A percentile compares a stretch with the other conserved stretches of the same genome.
These are phyloP conservation scores for Amphicarpaea edgeworthii DNA, from an alignment of 306 rosid genomes.

Conservation along the genomic window DNA sequence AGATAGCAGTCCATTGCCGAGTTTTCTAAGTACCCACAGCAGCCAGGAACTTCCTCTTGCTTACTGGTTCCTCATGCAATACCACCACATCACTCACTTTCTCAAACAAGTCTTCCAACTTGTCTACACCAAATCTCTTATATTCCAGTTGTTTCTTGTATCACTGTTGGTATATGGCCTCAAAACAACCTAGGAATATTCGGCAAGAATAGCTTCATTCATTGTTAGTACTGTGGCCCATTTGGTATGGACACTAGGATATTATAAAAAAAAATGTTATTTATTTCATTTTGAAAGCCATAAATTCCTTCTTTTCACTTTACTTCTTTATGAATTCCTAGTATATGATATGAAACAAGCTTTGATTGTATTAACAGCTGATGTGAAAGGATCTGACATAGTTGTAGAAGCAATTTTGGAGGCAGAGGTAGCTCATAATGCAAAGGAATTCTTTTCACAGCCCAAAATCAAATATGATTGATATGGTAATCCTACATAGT, in stretches of 20 bases:
- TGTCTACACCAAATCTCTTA: slow-evolving; percentile 65
- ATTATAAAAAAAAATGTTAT: not conserved
- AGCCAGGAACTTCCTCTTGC: slow-evolving; percentile 77
- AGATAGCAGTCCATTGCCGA: slow-evolving; percentile 28
- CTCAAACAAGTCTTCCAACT: slow-evolving; percentile 79
- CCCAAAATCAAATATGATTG: slow-evolving; percentile 63
- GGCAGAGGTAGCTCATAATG: slow-evolving; percentile 86
- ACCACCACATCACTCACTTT: slow-evolving; percentile 78
- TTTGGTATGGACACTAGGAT: slow-evolving; percentile 6
- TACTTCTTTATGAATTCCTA: slow-evolving; percentile 26
- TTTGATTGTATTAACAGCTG: slow-evolving; percentile 60
- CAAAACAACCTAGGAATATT: slow-evolving; percentile 76
- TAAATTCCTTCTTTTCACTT: slow-evolving; percentile 16
- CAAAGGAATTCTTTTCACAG: slow-evolving; percentile 83
- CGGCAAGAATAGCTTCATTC: slow-evolving; percentile 79
- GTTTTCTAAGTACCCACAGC: slow-evolving; percentile 64
- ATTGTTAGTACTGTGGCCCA: slow-evolving; percentile 6
- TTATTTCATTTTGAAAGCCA: slow-evolving; percentile 6
- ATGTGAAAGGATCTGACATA: slow-evolving; percentile 72
- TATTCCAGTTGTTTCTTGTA: slow-evolving; percentile 81
- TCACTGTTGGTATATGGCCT: slow-evolving; percentile 77
- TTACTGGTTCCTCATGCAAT: slow-evolving; percentile 80
- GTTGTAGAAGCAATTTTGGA: slow-evolving; percentile 84
- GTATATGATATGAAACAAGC: slow-evolving; percentile 35
- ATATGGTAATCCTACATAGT: slow-evolving; percentile 34